These are phyloP conservation scores for Sclerotinia spermophila DNA, from an alignment of 2,329 filamentous ascomycete species.

Conservation along the genomic window DNA sequence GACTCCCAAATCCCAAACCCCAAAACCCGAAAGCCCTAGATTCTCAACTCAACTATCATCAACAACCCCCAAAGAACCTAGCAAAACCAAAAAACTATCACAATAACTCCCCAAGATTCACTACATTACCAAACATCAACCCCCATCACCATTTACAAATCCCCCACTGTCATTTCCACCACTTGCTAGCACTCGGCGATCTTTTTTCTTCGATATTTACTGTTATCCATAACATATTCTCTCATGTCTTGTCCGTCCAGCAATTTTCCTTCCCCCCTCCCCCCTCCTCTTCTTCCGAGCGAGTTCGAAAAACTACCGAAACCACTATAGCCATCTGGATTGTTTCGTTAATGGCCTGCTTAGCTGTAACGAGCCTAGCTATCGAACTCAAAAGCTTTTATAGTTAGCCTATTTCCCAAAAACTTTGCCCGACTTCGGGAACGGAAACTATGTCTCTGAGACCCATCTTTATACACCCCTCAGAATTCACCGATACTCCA, in stretches of 20 bases:
- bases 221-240: background rate
- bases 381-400: background rate
- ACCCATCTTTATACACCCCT: fast-evolving
- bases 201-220: too few species aligned
- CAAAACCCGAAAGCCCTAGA: background rate
- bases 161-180: background rate
- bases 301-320: too few species aligned
- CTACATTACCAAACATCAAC: too few species aligned
- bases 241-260: background rate
- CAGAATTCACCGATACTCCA: background rate
- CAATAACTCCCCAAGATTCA: too few species aligned
- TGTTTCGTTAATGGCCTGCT: too few species aligned
- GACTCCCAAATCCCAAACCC: background rate
- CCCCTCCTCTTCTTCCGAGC: background rate
- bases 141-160: background rate
- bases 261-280: too few species aligned
- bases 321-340: too few species aligned
- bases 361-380: background rate
- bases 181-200: background rate
- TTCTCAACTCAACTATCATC: background rate
- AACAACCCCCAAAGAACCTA: background rate
- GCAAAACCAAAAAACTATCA: too few species aligned
- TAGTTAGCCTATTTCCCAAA: background rate
- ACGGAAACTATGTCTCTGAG: background rate
- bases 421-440: background rate